These are phyloP conservation scores for Lentinus polychrous DNA, from an alignment of 1,284 basidiomycete genomes.

Conservation along the genomic window DNA sequence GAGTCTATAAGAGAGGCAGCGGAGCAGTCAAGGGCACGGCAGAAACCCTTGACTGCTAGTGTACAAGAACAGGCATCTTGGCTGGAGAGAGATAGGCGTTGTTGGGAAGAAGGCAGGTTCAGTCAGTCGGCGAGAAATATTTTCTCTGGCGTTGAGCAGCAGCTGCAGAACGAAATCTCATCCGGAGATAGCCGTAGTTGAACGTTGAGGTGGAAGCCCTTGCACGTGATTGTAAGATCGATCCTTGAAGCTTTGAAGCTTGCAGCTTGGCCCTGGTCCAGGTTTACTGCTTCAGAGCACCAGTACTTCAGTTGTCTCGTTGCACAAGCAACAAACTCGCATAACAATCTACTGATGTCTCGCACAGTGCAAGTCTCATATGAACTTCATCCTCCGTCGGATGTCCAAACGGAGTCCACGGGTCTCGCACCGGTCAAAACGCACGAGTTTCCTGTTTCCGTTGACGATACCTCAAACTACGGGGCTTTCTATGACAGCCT, in stretches of 20 bases:
- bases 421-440: constrained; percentile 26
- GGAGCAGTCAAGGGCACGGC: constrained; percentile 21
- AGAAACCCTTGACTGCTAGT: constrained; percentile 25
- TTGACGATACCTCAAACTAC: constrained; percentile 17
- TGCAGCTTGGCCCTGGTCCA: too few relatives aligned
- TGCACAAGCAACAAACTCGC: not conserved
- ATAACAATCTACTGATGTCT: constrained; percentile 28
- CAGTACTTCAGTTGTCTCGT: too few relatives aligned
- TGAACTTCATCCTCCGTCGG: constrained; percentile 39
- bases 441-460: constrained; percentile 30
- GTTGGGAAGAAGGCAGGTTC: constrained; percentile 8
- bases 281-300: too few relatives aligned
- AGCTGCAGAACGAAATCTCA: constrained; percentile 5
- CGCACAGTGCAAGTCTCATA: constrained; percentile 42
- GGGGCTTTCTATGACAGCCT: constrained; percentile 47
- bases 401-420: constrained; percentile 16
- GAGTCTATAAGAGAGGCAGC: constrained; percentile 11
- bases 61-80: constrained; percentile 30
- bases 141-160: not conserved
- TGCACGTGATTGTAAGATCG: too few relatives aligned
- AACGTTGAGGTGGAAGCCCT: too few relatives aligned
- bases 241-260: too few relatives aligned
- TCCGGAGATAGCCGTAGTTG: constrained; percentile 3
- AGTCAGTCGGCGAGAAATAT: not conserved
- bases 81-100: constrained; percentile 13